Evolutionary conservation across 2,329 filamentous ascomycete genomes (phyloP).

Genomic region (Lachnellula cervina): DNA sequence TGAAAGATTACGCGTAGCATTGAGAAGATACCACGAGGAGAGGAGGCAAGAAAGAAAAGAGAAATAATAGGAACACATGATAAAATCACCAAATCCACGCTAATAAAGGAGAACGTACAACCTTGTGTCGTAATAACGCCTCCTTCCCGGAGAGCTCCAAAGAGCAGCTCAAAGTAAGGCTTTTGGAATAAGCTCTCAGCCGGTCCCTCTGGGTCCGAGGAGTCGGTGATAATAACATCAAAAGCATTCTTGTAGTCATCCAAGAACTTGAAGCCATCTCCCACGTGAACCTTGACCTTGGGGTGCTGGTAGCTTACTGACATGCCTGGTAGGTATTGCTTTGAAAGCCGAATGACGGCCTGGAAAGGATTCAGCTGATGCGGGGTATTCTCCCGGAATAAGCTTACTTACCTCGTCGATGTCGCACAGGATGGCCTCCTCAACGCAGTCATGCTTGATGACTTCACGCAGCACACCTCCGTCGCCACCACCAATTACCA

Average conservation of each 20-base stretch:
- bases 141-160: conserved; percentile 84
- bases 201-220: conserved; percentile 92
- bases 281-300: conserved; percentile 87
- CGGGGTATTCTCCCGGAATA: conserved; percentile 6
- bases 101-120: conserved; percentile 81
- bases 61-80: conserved; percentile 4
- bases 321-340: conserved; percentile 96
- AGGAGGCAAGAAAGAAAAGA: conserved; percentile 2
- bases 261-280: conserved; percentile 98
- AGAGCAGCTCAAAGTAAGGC: conserved; percentile 93
- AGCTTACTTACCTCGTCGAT: conserved; percentile 72
- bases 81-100: conserved; percentile 20
- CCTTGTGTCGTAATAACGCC: conserved; percentile 99
- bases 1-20: neutral
- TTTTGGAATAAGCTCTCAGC: conserved; percentile 97
- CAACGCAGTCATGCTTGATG: conserved; percentile 96
- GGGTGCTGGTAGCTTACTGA: conserved; percentile 88
- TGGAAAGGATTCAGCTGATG: conserved; percentile 29
- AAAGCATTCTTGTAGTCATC: conserved; percentile 95
- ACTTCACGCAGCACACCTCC: conserved; percentile 97
- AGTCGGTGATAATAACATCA: conserved; percentile 99
- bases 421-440: conserved; percentile 95
- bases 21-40: neutral
- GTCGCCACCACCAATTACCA: conserved; percentile 96
- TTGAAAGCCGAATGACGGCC: conserved; percentile 96